Conservation (phyloP, 2,329 filamentous ascomycete genomes). For the Coniochaeta sp. region DNA sequence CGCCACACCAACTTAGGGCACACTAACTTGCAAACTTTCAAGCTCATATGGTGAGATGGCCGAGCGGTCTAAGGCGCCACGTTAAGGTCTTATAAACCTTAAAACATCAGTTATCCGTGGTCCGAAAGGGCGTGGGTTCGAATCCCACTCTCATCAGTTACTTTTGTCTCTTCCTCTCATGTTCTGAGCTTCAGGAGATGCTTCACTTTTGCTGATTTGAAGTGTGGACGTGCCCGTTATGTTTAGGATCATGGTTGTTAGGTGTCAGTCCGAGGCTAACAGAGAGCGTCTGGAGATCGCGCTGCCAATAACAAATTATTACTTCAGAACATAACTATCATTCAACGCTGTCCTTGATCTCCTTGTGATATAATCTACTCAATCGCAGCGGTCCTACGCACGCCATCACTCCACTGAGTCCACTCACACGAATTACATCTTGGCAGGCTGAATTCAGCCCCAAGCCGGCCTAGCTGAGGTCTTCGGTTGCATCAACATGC, state of each 20-base stretch:
- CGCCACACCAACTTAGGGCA: neutral
- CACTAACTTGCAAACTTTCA: neutral
- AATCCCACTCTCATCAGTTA: neutral
- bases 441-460: neutral
- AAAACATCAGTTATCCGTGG: conserved; percentile 1
- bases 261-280: too few species aligned
- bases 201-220: too few species aligned
- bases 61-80: conserved; percentile 1
- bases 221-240: too few species aligned
- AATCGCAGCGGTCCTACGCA: too few species aligned
- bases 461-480: neutral
- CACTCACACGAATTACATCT: neutral
- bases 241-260: too few species aligned
- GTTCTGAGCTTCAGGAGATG: too few species aligned
- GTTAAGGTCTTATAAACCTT: neutral
- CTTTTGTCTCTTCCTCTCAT: neutral
- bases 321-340: too few species aligned
- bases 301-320: too few species aligned
- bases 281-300: too few species aligned
- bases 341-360: too few species aligned
- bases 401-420: too few species aligned
- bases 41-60: neutral
- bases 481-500: neutral
- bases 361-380: too few species aligned
- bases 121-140: conserved; percentile 1